phyloP scores from a whole-genome alignment of 495 filamentous ascomycete species.

The Aspergillus mulundensis region DNA sequence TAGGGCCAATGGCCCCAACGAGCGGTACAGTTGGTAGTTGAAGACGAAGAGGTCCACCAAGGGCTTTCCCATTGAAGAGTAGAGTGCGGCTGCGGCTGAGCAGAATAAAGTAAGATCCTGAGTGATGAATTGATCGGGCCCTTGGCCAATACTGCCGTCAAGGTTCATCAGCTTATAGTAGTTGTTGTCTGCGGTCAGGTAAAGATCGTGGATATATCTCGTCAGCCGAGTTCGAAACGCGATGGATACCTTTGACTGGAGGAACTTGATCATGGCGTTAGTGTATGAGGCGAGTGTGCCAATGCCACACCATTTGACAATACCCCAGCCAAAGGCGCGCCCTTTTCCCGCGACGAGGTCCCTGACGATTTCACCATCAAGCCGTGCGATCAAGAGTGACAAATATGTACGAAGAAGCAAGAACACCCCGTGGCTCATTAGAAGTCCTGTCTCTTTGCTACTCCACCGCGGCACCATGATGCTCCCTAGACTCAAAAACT shows the following conservation, averaged over 20 bases:
- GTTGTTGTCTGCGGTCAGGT: conserved; percentile 87
- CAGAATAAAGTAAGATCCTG: conserved; percentile 96
- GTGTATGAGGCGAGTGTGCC: conserved; percentile 79
- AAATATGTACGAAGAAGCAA: conserved; percentile 86
- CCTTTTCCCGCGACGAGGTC: conserved; percentile 95
- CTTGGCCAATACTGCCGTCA: conserved; percentile 87
- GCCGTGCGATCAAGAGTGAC: conserved; percentile 82
- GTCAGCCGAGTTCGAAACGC: conserved; percentile 96
- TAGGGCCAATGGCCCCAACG: conserved; percentile 83
- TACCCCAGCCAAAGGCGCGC: conserved; percentile 79
- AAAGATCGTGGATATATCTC: conserved; percentile 95
- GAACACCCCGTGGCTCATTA: conserved; percentile 69
- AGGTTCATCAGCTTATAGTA: conserved; percentile 96
- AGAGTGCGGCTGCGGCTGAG: conserved; percentile 83
- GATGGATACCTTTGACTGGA: conserved; percentile 96
- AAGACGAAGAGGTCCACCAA: conserved; percentile 94
- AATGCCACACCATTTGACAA: conserved; percentile 77
- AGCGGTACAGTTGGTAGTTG: conserved; percentile 93
- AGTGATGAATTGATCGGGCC: conserved; percentile 95
- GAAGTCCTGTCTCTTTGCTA: conserved; percentile 87
- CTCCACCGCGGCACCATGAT: conserved; percentile 97
- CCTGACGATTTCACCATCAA: conserved; percentile 95
- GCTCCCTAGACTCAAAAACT: conserved; percentile 89
- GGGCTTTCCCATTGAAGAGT: conserved; percentile 94
- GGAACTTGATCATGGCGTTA: conserved; percentile 96